phyloP scores from a whole-genome alignment of 2,329 filamentous ascomycete species.

The Calonectria honghensis region DNA sequence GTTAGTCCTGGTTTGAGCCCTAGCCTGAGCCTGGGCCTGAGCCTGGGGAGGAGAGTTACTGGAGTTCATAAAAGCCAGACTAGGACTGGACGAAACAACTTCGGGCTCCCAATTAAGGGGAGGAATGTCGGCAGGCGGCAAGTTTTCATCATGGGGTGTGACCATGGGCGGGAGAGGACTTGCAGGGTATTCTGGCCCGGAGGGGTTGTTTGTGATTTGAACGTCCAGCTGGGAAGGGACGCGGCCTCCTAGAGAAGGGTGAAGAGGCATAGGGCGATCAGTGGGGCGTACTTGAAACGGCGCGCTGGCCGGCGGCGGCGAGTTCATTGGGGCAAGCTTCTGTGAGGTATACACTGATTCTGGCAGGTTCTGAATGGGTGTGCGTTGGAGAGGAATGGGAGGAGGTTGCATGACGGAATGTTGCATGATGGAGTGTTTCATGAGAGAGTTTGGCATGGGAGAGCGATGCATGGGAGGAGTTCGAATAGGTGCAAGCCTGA shows the following conservation, averaged over 20 bases:
- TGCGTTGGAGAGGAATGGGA: neutral
- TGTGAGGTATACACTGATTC: neutral
- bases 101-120: constrained; percentile 21
- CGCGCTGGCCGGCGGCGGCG: neutral
- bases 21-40: neutral
- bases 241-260: neutral
- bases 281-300: neutral
- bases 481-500: constrained; percentile 10
- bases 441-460: neutral
- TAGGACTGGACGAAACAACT: neutral
- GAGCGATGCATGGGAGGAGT: neutral
- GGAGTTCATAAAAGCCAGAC: constrained; percentile 1
- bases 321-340: neutral
- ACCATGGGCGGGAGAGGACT: constrained; percentile 22
- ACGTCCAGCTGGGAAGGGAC: constrained; percentile 5
- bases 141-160: constrained; percentile 4
- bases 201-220: constrained; percentile 11
- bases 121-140: constrained; percentile 22
- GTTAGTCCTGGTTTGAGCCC: constrained; percentile 1
- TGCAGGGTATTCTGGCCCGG: constrained; percentile 15
- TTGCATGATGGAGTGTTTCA: neutral
- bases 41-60: neutral
- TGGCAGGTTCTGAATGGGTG: neutral
- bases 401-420: neutral
- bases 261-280: constrained; percentile 11